Base-by-base conservation (phyloP, 352 stramenopile genomes). In the Pythium oligandrum region DNA sequence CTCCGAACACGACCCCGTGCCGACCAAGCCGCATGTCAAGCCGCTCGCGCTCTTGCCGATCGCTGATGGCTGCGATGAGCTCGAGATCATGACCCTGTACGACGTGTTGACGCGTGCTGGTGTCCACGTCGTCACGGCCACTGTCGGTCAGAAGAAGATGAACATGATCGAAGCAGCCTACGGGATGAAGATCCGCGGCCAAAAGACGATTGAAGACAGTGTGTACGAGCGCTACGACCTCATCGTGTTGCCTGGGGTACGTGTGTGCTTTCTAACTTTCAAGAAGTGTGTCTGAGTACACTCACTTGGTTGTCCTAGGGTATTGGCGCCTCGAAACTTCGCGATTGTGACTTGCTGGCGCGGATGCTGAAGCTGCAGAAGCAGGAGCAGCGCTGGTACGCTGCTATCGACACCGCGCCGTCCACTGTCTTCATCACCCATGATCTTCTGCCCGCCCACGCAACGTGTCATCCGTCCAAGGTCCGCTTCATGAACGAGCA, bases 161-260 rank as follows among this genome's bases (percentile, higher is more conserved):
- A 90, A 89, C 49, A 64, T 93, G 31, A 51, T 93, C 39, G 70
- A 81, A 53, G 76, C 64, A 26, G 81, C 72, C 47, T 77, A 80
- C 42, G 79, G 82, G 17, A 52, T 89, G 36, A 80, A 68, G 33
- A 73, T 93, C 11, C 70, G 81, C 32, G 78, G 77, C 12, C 57
- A 84, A 33, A 79, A 87, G 42, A 39, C 73, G 7, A 82, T 93
- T 33, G 78, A 84, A 48, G 75, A 88, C 48, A 83, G 74, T 59
- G 76, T 76, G 54, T 79, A 80, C 50, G 66, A 73, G 36, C 69
- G 45, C 37, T 90, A 74, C 55, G 79, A 89, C 32, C 51, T 93
- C 31, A 84, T 93, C 26, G 79, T 86, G 34, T 45, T 93, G 11
- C 82, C 82, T 34, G 81, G 81, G 42, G 81, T 89, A 61, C 26